These are phyloP conservation scores for Rhynchospora pubera DNA, from an alignment of 176 grass and related monocot genomes.

Conservation along the genomic window DNA sequence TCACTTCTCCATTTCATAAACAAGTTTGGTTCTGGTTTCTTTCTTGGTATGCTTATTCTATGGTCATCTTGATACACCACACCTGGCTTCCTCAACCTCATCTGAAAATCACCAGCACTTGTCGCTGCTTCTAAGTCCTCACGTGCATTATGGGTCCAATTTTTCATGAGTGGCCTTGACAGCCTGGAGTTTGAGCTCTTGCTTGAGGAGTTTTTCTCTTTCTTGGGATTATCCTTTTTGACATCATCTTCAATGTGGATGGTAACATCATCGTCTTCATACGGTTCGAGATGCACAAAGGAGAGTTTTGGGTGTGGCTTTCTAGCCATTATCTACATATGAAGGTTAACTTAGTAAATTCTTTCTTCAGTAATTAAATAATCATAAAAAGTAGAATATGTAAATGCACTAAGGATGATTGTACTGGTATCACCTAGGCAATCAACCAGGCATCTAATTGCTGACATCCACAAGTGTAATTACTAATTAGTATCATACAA, in stretches of 20 bases:
- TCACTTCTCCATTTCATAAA: conserved; percentile 72
- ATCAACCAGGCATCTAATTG: background rate
- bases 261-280: conserved; percentile 63
- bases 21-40: conserved; percentile 49
- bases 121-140: background rate
- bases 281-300: conserved; percentile 68
- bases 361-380: background rate
- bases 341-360: background rate
- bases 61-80: conserved; percentile 45
- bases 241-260: conserved; percentile 39
- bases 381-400: background rate
- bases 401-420: background rate
- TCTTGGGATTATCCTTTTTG: conserved; percentile 19
- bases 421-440: background rate
- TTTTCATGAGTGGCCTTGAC: background rate
- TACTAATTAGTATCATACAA: too few species aligned
- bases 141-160: background rate
- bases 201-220: background rate
- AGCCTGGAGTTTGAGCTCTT: conserved; percentile 3
- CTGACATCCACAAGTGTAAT: background rate
- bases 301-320: conserved; percentile 69
- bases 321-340: conserved; percentile 68
- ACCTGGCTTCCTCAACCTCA: conserved; percentile 61
- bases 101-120: conserved; percentile 20
- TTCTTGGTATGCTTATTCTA: conserved; percentile 43